Evolutionary conservation across 2,329 filamentous ascomycete species (phyloP).

Genomic region (Alternaria brassicae): DNA sequence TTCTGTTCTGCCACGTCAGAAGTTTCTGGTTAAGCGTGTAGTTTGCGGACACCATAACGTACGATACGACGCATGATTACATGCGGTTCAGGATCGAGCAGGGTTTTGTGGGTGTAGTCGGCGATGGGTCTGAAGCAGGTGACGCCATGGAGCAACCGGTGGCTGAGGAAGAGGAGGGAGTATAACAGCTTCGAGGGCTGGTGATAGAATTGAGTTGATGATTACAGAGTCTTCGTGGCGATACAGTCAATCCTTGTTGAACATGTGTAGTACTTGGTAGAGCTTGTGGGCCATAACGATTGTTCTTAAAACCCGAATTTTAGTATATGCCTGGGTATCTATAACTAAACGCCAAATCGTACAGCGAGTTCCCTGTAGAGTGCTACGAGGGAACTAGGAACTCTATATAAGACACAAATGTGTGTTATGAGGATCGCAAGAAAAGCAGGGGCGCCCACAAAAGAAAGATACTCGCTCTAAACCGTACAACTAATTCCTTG

Average conservation of each 20-base stretch:
- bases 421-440: neutral
- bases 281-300: neutral
- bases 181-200: too few species aligned
- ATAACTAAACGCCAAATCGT: neutral
- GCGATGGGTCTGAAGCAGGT: too few species aligned
- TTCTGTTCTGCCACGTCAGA: neutral
- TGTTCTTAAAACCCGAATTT: neutral
- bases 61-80: too few species aligned
- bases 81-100: too few species aligned
- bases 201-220: neutral
- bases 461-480: neutral
- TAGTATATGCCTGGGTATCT: neutral
- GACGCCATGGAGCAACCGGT: too few species aligned
- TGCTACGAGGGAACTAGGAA: neutral
- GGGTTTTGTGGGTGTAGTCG: too few species aligned
- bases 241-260: neutral
- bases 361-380: neutral
- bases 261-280: neutral
- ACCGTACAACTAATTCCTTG: neutral
- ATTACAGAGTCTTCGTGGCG: neutral
- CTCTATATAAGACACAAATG: neutral
- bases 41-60: neutral
- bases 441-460: neutral
- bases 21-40: neutral
- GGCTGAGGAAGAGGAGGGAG: too few species aligned